Evolutionary conservation across 2,329 filamentous ascomycete genomes (phyloP).

Genomic region (Chrysoporthe austroafricana): DNA sequence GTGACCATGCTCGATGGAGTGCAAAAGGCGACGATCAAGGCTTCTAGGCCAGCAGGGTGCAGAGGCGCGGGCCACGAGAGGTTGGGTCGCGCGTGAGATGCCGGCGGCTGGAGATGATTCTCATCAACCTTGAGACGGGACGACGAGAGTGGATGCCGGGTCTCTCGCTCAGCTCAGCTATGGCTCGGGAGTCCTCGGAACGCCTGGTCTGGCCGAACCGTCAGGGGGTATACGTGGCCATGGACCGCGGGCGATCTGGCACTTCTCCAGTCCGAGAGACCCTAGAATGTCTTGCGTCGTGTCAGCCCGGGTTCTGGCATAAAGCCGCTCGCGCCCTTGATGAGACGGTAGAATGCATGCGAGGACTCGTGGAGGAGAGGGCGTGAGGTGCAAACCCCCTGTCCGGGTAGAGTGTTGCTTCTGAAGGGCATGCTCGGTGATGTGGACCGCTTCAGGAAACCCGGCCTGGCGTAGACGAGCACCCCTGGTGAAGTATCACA

Average conservation of each 20-base stretch:
- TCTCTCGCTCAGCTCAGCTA: background rate
- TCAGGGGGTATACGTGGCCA: background rate
- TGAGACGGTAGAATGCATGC: background rate
- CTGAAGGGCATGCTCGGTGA: slow-evolving; percentile 1
- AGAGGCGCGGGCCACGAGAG: background rate
- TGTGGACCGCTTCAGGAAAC: background rate
- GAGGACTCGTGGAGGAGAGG: background rate
- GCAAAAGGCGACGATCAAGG: background rate
- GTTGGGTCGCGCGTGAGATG: background rate
- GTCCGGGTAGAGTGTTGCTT: background rate
- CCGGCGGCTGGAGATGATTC: background rate
- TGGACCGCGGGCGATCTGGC: background rate
- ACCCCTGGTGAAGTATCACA: background rate
- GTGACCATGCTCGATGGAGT: background rate
- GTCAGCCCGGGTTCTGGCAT: background rate
- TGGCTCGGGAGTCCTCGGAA: background rate
- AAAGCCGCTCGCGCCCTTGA: background rate
- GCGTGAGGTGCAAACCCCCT: background rate
- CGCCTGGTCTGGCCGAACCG: background rate
- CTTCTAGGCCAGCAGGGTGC: slow-evolving; percentile 5
- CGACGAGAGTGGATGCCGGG: background rate
- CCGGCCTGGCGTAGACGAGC: background rate
- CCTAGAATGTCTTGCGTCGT: background rate
- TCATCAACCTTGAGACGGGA: background rate
- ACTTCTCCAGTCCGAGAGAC: background rate